Percentiles rank a stretch among this genome's conserved stretches.
phyloP scores from a whole-genome alignment of 1,284 basidiomycete genomes.

The Apiotrichum mycotoxinovorans region DNA sequence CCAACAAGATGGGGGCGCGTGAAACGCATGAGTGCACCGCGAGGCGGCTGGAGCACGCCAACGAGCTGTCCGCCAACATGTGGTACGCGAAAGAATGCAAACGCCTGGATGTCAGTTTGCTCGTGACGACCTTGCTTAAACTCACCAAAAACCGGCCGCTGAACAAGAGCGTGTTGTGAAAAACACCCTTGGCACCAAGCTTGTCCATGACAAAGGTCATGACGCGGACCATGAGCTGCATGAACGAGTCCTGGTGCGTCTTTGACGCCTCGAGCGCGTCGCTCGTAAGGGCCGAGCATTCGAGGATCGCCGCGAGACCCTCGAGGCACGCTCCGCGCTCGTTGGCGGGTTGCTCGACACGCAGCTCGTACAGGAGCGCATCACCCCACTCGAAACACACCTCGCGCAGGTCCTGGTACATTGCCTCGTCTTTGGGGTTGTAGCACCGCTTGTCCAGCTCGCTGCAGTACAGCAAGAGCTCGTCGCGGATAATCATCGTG shows the following conservation, averaged over 20 bases:
- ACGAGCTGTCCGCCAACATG: constrained; percentile 54
- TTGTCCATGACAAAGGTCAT: constrained; percentile 55
- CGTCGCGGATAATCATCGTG: constrained; percentile 41
- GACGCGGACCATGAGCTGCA: constrained; percentile 48
- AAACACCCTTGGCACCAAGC: constrained; percentile 55
- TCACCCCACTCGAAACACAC: constrained; percentile 48
- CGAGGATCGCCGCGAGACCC: constrained; percentile 51
- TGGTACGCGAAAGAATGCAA: constrained; percentile 55
- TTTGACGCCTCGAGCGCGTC: constrained; percentile 39
- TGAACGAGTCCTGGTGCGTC: constrained; percentile 43
- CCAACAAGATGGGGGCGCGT: constrained; percentile 33
- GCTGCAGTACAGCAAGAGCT: constrained; percentile 39
- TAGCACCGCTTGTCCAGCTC: constrained; percentile 46
- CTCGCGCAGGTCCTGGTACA: constrained; percentile 35
- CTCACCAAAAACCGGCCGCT: constrained; percentile 51
- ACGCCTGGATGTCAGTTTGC: constrained; percentile 37
- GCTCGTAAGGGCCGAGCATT: constrained; percentile 50
- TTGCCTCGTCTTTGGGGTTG: constrained; percentile 24
- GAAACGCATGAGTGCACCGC: constrained; percentile 50
- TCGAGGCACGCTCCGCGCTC: constrained; percentile 54
- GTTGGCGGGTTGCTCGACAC: constrained; percentile 49
- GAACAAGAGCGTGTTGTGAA: constrained; percentile 55
- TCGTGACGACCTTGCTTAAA: not conserved
- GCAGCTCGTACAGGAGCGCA: constrained; percentile 44
- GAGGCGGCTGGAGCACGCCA: constrained; percentile 51